Conservation (phyloP, 495 filamentous ascomycete species). For the Jackrogersella multiformis region DNA sequence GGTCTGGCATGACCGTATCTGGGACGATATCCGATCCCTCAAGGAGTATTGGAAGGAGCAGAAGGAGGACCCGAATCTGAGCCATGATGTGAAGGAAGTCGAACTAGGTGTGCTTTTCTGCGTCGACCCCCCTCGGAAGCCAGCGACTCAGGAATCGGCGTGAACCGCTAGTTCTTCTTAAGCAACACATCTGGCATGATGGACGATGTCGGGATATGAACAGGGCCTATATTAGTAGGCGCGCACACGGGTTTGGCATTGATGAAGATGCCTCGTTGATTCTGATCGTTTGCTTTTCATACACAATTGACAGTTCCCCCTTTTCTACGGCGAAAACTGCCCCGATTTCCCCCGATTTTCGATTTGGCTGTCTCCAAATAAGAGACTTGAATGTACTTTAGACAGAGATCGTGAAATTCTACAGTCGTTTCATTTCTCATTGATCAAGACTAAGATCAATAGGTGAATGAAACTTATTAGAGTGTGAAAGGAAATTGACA, state of each 20-base stretch:
- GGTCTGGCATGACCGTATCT: not conserved
- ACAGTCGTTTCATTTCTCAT: no score
- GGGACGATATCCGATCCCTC: not conserved
- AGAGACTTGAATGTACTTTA: not conserved
- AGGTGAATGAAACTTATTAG: no score
- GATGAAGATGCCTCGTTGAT: no score
- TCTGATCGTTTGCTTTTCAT: no score
- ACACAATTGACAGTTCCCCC: no score
- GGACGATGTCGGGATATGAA: not conserved
- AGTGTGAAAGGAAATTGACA: not conserved
- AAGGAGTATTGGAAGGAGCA: not conserved
- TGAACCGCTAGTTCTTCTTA: not conserved
- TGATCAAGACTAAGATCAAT: no score
- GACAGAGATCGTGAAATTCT: not conserved
- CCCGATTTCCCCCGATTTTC: not conserved
- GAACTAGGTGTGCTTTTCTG: constrained; percentile 9
- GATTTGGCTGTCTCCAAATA: not conserved
- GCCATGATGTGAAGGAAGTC: not conserved
- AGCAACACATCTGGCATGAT: not conserved
- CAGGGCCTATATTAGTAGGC: not conserved
- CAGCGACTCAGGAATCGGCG: not conserved
- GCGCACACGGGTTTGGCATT: no score
- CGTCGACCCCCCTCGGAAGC: not conserved
- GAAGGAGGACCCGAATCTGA: not conserved
- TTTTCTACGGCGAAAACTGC: no score